Base-by-base conservation (phyloP, 2,329 filamentous ascomycete genomes). In the Fusarium xylarioides region DNA sequence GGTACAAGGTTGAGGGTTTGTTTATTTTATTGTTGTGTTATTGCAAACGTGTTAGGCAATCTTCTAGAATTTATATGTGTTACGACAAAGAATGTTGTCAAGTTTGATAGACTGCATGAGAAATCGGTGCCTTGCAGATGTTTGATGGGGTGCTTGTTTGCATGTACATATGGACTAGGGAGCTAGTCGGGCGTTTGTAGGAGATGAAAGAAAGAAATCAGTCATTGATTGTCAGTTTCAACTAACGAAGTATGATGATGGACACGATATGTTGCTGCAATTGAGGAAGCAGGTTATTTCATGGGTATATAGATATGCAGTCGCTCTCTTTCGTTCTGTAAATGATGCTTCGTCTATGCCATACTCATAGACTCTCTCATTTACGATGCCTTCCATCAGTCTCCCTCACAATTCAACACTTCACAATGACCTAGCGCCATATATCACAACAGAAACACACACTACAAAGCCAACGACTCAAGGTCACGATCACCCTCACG, bases 41-140 rank as follows among this genome's bases (percentile, higher is more conserved):
- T 44, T 52, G 58, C 64, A 50, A 55, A 37, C 43, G 40, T 38
- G 34, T 26, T 44, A 26, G 34, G 49, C 32, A 53, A 68, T 63
- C 42, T 67, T 73, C 43, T 73, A 63, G 66, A 67, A 63, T 63
- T 37, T 32, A 59, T 28, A 19, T 54, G 70, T 66, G 57, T 47
- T 43, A 69, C 57, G 7, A 40, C 60, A 70, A 70, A 38, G 60
- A 61, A 44, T 46, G 21, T 38, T 34, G 5, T 35, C 12, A 23
- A 26, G 43, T 32, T 43, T 30, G 21, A 26, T 58, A 6, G n/a
- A 10, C 15, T 34, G 42, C 30, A 50, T 34, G n/a, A n/a, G 26
- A 19, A 50, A 58, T 63, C 54, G 35, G 43, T 44, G 42, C 43
- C 32, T 40, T 63, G 61, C 43, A 60, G 30, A 38, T 61, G 53